Base-by-base conservation (phyloP, 257 asterid species). In the Apocynum venetum region DNA sequence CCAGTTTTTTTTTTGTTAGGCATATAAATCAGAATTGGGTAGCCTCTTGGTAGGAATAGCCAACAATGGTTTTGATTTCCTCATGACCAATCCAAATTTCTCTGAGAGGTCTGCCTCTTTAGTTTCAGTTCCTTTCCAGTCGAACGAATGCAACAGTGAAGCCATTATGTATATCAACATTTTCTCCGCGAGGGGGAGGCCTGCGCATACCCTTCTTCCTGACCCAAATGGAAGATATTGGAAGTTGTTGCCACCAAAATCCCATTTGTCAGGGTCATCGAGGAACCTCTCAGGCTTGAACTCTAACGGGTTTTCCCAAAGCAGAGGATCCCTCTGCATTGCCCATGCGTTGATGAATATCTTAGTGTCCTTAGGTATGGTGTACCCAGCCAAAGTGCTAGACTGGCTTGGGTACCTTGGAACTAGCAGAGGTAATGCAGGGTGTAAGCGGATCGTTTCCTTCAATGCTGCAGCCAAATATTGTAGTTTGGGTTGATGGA, bases 171-270 rank as follows among this genome's bases (percentile, higher is more conserved):
- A 79, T 75, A 79, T 15, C 7, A 73, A 70, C 82, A 79, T 79
- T 56, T 66, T 65, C 82, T 83, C 89, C 5, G 79, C 95, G 89
- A 90, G 85, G 40, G 84, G 68, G 11, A 78, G 82, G 9, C 92
- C 95, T 0, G 91, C 91, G n/a, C 89, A 89, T 10, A 89, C 87
- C 78, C 92, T 85, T 51, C 92, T 31, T 0, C 93, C 93, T 0
- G 93, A 84, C 10, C 96, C 96, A 43, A 91, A 89, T 0, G 96
- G 96, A 48, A 91, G 77, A 57, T 87, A 89, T 3, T 76, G 81
- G 56, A 84, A 86, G 61, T 90, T 88, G 66, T 89, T 89, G 8
- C 95, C 92, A 56, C 82, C 82, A n/a, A 84, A 83, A 20, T 86
- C 87, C 14, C 82, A 70, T 10, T 70, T 71, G 1, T 73, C 74